A percentile compares a stretch with the other conserved stretches of the same genome.
These are phyloP conservation scores for Cinnamomum micranthum DNA, from an alignment of 164 flowering plant genomes.

Conservation along the genomic window DNA sequence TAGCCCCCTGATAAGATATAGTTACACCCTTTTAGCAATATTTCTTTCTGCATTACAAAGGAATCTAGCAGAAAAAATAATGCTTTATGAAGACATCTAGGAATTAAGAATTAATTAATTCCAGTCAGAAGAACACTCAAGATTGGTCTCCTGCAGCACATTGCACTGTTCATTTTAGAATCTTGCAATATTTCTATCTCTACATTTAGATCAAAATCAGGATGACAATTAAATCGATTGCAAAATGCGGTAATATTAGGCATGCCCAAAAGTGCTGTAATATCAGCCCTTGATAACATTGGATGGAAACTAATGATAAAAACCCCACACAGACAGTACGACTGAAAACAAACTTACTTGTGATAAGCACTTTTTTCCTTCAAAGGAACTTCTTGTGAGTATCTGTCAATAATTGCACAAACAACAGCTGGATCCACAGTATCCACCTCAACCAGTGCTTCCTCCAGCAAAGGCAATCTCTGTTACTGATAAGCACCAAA, in stretches of 20 bases:
- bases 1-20: too few species aligned
- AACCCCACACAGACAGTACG: background rate
- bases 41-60: too few species aligned
- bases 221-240: background rate
- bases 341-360: slow-evolving; percentile 33
- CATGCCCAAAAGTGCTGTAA: background rate
- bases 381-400: slow-evolving; percentile 47
- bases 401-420: slow-evolving; percentile 48
- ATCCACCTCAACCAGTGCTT: slow-evolving; percentile 41
- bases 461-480: slow-evolving; percentile 64
- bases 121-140: too few species aligned
- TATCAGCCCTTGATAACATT: background rate
- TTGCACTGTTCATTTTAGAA: background rate
- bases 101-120: too few species aligned
- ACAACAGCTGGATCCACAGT: slow-evolving; percentile 46
- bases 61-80: too few species aligned
- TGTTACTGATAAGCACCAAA: slow-evolving; percentile 26
- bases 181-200: background rate
- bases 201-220: background rate
- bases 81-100: too few species aligned
- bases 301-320: background rate
- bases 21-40: too few species aligned
- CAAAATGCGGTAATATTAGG: background rate
- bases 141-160: background rate
- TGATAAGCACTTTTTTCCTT: slow-evolving; percentile 62